A percentile compares a stretch with the other conserved stretches of the same genome.
These are phyloP conservation scores for Blechomonas ayalai DNA, from an alignment of 208 protist species.

Conservation along the genomic window DNA sequence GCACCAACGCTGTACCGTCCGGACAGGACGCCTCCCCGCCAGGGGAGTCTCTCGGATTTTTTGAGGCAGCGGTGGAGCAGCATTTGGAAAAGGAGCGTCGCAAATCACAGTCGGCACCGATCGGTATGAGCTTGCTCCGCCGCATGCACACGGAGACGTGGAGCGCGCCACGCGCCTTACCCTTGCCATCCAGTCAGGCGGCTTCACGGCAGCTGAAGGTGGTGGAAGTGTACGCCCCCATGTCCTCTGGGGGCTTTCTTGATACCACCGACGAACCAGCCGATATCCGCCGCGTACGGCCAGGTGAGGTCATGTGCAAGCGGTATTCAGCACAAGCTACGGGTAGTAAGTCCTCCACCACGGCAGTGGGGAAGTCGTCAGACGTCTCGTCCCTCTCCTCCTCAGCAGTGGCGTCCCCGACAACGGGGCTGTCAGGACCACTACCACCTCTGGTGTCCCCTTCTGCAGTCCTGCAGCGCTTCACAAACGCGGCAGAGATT, in stretches of 20 bases:
- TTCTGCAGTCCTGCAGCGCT: slow-evolving; percentile 13
- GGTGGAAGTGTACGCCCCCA: slow-evolving; percentile 66
- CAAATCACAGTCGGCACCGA: slow-evolving; percentile 1
- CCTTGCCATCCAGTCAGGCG: too few species aligned
- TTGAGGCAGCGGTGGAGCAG: neutral
- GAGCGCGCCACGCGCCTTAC: slow-evolving; percentile 1
- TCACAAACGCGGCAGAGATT: slow-evolving; percentile 32
- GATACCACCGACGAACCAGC: slow-evolving; percentile 12
- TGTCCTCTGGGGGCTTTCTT: slow-evolving; percentile 76
- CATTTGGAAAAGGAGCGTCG: neutral
- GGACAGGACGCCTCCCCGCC: too few species aligned
- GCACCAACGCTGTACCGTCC: too few species aligned
- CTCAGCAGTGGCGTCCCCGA: neutral
- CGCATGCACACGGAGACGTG: slow-evolving; percentile 46
- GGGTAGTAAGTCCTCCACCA: slow-evolving; percentile 15
- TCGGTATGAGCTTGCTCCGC: slow-evolving; percentile 40
- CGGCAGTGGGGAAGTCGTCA: slow-evolving; percentile 34
- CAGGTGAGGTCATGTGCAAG: slow-evolving; percentile 18
- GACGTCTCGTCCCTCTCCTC: slow-evolving; percentile 1
- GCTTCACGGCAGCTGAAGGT: slow-evolving; percentile 10
- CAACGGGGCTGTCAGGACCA: neutral
- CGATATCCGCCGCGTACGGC: slow-evolving; percentile 3
- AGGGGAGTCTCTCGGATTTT: neutral
- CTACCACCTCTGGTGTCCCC: neutral
- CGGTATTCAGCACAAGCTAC: slow-evolving; percentile 4